Evolutionary conservation across 2,329 filamentous ascomycete species (phyloP), one percentile per base, ranked within the genome.

Genomic region (Diaporthe ampelina): DNA sequence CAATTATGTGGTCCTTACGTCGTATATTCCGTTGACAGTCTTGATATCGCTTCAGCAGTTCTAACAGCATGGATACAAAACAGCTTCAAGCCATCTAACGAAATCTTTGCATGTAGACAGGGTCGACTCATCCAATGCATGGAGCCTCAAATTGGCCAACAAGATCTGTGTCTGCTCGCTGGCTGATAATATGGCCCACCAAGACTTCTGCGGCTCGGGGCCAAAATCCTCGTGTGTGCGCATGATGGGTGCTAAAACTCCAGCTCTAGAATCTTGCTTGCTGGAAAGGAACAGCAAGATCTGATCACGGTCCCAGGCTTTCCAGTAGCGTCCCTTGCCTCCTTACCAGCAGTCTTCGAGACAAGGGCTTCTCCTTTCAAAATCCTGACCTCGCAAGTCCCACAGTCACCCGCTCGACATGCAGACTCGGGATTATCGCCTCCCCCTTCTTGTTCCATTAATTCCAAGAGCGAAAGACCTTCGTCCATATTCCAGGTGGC

Each of bases 281-380:
- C 21, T 35, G 57, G 57, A 24, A 59, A 59, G 8, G 57, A 59
- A 13, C 57, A 59, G 35, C 57, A 59, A 21, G 57, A 59, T 40
- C 57, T 59, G 21, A 59, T 59, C 21, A 59, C 3, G 24, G 57
- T 59, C 3, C 57, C 57, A 4, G 57, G 32, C 11, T 37, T 59
- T n/a, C 57, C 57, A 17, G 57, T n/a, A 21, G 57, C 32, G 1
- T 59, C 57, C 40, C 21, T 59, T n/a, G 57, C 57, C 35, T 59
- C 32, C 35, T 59, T 40, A 0, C 57, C 57, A 24, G 57, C 57
- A 17, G 15, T 59, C 11, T 40, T 59, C 32, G 57, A 59, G 0
- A 59, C 57, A 24, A 32, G 32, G 32, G 57, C 57, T 59, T 59
- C 57, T 24, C 57, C 57, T 24, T 37, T 24, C 21, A 40, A 21